Conservation (phyloP, 1,284 basidiomycete genomes). For the Lentinula novae-zelandiae region DNA sequence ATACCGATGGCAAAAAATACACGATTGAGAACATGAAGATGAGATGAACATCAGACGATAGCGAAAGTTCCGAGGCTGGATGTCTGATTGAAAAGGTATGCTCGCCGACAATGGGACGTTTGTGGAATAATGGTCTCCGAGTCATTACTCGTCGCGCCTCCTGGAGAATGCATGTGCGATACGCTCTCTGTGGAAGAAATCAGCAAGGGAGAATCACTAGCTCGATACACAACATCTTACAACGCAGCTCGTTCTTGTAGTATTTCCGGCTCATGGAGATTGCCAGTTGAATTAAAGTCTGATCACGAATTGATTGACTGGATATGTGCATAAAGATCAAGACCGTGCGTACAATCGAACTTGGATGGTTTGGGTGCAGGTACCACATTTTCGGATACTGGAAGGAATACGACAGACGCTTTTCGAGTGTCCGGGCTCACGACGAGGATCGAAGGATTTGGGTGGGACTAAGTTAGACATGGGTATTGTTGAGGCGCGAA, state of each 20-base stretch:
- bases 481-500: too few relatives aligned
- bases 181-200: not conserved
- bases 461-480: not conserved
- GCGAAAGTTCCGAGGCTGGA: not conserved
- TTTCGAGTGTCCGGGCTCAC: not conserved
- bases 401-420: not conserved
- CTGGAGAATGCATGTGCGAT: not conserved
- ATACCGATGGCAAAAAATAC: not conserved
- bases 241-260: constrained; percentile 1
- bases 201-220: not conserved
- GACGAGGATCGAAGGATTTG: not conserved
- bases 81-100: too few relatives aligned
- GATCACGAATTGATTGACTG: not conserved
- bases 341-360: not conserved
- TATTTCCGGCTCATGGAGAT: not conserved
- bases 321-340: not conserved
- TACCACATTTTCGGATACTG: not conserved
- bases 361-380: not conserved
- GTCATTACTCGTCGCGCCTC: not conserved
- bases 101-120: not conserved
- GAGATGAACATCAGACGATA: not conserved
- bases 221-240: not conserved
- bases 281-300: constrained; percentile 2
- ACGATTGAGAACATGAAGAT: not conserved
- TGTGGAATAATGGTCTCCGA: not conserved